phyloP scores from a whole-genome alignment of 1,284 basidiomycete species.

The Laetiporus sulphureus region DNA sequence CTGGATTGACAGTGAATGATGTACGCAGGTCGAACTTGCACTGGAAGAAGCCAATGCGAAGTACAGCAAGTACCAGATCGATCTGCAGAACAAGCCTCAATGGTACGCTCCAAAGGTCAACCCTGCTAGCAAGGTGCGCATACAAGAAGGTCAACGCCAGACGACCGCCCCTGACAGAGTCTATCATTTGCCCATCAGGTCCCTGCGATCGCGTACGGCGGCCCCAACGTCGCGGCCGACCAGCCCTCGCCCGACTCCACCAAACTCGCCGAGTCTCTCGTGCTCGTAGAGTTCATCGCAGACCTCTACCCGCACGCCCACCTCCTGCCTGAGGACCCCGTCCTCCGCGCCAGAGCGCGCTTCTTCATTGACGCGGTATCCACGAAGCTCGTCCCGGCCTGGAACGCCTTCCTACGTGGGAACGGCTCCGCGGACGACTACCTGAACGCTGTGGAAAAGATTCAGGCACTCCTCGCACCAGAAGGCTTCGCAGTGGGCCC shows the following conservation, averaged over 20 bases:
- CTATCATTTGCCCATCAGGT: constrained; percentile 23
- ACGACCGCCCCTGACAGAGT: not conserved
- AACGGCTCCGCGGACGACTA: constrained; percentile 33
- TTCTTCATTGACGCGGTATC: constrained; percentile 52
- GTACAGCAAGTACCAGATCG: constrained; percentile 44
- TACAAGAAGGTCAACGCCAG: constrained; percentile 4
- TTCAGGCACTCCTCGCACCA: constrained; percentile 28
- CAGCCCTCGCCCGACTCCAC: constrained; percentile 47
- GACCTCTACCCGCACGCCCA: constrained; percentile 41
- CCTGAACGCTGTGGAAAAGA: constrained; percentile 23
- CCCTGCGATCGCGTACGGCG: constrained; percentile 53
- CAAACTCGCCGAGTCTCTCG: constrained; percentile 56
- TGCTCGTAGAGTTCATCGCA: constrained; percentile 57
- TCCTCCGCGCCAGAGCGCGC: constrained; percentile 47
- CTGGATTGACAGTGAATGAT: too few relatives aligned
- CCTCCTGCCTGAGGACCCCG: constrained; percentile 48
- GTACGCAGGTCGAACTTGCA: constrained; percentile 45
- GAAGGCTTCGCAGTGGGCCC: constrained; percentile 27
- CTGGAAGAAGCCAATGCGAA: constrained; percentile 46
- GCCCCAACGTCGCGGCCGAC: constrained; percentile 42
- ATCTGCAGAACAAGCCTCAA: constrained; percentile 55
- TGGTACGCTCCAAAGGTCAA: constrained; percentile 61
- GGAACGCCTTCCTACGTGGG: constrained; percentile 22
- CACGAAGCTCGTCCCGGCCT: constrained; percentile 35
- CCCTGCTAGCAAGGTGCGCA: constrained; percentile 50